Percentiles rank a stretch among this genome's conserved stretches.
These are phyloP conservation scores for Xylaria polymorpha DNA, from an alignment of 2,329 filamentous ascomycete genomes.

Conservation along the genomic window DNA sequence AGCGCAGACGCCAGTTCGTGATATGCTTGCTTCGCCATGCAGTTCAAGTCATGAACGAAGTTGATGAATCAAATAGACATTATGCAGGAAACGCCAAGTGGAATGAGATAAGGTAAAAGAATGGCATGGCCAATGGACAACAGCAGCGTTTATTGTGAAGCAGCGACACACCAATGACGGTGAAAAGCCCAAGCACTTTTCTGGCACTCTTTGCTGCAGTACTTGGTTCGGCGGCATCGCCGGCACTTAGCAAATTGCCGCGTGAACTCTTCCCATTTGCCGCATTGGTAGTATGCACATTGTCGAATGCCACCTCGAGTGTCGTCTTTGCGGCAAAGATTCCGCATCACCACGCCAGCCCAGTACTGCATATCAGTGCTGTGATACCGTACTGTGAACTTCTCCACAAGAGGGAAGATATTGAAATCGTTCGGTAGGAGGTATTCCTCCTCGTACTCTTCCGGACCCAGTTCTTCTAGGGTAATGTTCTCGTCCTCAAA, in stretches of 20 bases:
- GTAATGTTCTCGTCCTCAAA: slow-evolving; percentile 75
- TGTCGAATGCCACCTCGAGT: slow-evolving; percentile 93
- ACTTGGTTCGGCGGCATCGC: slow-evolving; percentile 94
- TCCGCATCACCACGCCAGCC: slow-evolving; percentile 99
- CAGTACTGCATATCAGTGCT: slow-evolving; percentile 99
- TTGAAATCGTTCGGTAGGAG: slow-evolving; percentile 94
- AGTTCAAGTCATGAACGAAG: slow-evolving; percentile 51
- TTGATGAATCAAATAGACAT: slow-evolving; percentile 51
- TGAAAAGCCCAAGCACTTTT: slow-evolving; percentile 99
- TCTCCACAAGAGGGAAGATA: slow-evolving; percentile 97
- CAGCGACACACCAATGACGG: slow-evolving; percentile 94
- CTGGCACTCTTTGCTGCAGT: slow-evolving; percentile 99
- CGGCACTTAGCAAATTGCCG: slow-evolving; percentile 98
- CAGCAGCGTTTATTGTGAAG: slow-evolving; percentile 60
- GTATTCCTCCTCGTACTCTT: slow-evolving; percentile 85
- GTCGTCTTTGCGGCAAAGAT: slow-evolving; percentile 97
- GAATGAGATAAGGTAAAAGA: slow-evolving; percentile 45
- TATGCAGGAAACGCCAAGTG: slow-evolving; percentile 52
- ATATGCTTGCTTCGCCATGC: slow-evolving; percentile 55
- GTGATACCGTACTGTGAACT: slow-evolving; percentile 96
- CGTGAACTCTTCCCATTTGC: slow-evolving; percentile 97
- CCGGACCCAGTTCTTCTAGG: slow-evolving; percentile 54
- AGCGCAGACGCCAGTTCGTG: slow-evolving; percentile 54
- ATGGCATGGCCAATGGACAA: slow-evolving; percentile 32
- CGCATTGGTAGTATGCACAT: slow-evolving; percentile 97